Conservation (phyloP, 2,329 filamentous ascomycete species). For the Atkinsonella texensis region DNA sequence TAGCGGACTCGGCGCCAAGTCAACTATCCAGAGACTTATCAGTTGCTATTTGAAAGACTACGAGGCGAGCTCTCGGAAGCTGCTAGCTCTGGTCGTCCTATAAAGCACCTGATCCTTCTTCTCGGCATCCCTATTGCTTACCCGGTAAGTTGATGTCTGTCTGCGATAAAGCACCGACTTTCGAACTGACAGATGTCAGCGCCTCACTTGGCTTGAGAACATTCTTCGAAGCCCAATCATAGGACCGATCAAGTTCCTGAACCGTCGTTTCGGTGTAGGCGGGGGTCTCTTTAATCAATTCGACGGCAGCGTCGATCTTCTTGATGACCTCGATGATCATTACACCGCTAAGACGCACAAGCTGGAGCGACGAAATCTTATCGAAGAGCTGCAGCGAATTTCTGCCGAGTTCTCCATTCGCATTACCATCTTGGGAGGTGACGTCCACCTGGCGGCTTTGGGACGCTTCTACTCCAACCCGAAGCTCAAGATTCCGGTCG, state of each 20-base stretch:
- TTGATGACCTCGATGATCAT: conserved; percentile 91
- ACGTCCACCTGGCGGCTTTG: conserved; percentile 84
- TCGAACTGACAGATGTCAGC: conserved; percentile 29
- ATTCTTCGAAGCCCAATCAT: conserved; percentile 78
- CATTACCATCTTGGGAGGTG: conserved; percentile 83
- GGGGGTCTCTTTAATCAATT: conserved; percentile 88
- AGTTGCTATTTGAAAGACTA: conserved; percentile 67
- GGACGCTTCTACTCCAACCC: conserved; percentile 93
- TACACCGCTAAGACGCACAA: conserved; percentile 92
- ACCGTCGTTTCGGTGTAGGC: conserved; percentile 77
- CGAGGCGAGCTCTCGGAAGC: conserved; percentile 60
- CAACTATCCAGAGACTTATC: conserved; percentile 87
- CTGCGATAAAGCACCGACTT: conserved; percentile 9
- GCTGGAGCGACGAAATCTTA: conserved; percentile 64
- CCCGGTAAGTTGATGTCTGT: conserved; percentile 39
- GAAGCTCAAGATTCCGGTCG: conserved; percentile 60
- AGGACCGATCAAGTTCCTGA: conserved; percentile 77
- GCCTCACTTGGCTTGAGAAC: conserved; percentile 93
- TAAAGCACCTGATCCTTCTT: conserved; percentile 78
- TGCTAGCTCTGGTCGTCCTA: conserved; percentile 57
- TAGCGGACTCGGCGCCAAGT: conserved; percentile 80
- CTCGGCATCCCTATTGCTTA: conserved; percentile 82
- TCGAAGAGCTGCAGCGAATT: conserved; percentile 72
- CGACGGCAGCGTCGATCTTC: conserved; percentile 82
- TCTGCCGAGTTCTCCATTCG: conserved; percentile 79